Conservation (phyloP, 2,329 filamentous ascomycete species). For the Grosmannia penicillata region DNA sequence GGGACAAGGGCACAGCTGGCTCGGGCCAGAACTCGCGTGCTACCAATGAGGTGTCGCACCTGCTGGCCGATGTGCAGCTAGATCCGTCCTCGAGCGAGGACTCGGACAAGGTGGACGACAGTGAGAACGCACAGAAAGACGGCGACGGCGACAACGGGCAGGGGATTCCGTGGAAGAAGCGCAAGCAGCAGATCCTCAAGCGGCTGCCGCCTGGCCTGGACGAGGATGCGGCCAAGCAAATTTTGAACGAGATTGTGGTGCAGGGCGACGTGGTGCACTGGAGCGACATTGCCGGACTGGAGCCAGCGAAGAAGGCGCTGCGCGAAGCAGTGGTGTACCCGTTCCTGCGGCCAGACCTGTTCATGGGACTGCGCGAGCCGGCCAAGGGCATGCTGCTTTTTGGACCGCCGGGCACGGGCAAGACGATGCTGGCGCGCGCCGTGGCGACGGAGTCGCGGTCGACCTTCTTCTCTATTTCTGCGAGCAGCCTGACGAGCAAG, state of each 20-base stretch:
- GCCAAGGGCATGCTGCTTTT: conserved; percentile 92
- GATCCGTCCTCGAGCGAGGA: conserved; percentile 8
- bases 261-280: conserved; percentile 90
- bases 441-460: conserved; percentile 90
- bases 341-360: conserved; percentile 85
- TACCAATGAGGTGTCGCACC: conserved; percentile 5
- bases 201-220: conserved; percentile 74
- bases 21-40: background rate
- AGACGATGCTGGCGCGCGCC: conserved; percentile 91
- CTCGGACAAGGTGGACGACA: conserved; percentile 6
- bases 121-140: conserved; percentile 2
- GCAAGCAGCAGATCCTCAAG: conserved; percentile 53
- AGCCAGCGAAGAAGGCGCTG: conserved; percentile 77
- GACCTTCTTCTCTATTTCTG: conserved; percentile 94
- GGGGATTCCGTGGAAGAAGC: conserved; percentile 39
- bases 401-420: conserved; percentile 92
- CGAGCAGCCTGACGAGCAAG: conserved; percentile 87
- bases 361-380: conserved; percentile 88
- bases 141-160: conserved; percentile 1
- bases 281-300: conserved; percentile 82
- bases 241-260: conserved; percentile 90
- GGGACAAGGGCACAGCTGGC: conserved; percentile 1
- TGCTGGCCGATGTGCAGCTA: conserved; percentile 8
- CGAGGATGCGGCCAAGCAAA: conserved; percentile 68
- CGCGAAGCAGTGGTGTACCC: conserved; percentile 96